phyloP scores from a whole-genome alignment of 306 rosid species.

The Datisca glomerata region DNA sequence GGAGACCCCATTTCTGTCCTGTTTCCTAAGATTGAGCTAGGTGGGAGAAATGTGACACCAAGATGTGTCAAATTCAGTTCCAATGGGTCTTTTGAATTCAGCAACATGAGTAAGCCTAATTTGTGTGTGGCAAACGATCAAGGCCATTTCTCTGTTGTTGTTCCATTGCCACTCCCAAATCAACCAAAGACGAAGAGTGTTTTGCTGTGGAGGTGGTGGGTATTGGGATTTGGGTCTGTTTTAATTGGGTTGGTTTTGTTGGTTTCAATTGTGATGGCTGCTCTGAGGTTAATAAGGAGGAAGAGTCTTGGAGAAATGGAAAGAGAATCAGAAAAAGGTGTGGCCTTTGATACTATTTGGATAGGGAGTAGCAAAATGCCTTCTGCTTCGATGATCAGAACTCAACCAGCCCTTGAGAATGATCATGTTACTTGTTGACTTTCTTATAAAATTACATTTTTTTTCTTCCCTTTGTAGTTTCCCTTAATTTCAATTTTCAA shows the following conservation, averaged over 20 bases:
- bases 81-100: slow-evolving; percentile 32
- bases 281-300: slow-evolving; percentile 23
- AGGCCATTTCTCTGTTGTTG: slow-evolving; percentile 58
- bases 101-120: slow-evolving; percentile 28
- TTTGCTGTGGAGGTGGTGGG: slow-evolving; percentile 24
- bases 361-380: slow-evolving; percentile 81
- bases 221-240: slow-evolving; percentile 36
- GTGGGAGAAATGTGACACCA: slow-evolving; percentile 22
- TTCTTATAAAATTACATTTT: not conserved
- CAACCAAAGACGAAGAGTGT: slow-evolving; percentile 2
- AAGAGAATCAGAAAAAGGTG: slow-evolving; percentile 45
- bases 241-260: slow-evolving; percentile 28
- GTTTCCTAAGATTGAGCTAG: slow-evolving; percentile 17
- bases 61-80: slow-evolving; percentile 43
- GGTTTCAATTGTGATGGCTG: slow-evolving; percentile 18
- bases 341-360: slow-evolving; percentile 51
- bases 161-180: slow-evolving; percentile 19
- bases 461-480: no score
- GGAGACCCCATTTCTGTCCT: slow-evolving; percentile 35
- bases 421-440: slow-evolving; percentile 18
- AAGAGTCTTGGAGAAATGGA: slow-evolving; percentile 42
- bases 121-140: slow-evolving; percentile 27
- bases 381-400: slow-evolving; percentile 59
- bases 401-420: slow-evolving; percentile 61
- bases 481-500: no score